phyloP scores from a whole-genome alignment of 768 basidiomycete species.

The Trametopsis cervina region DNA sequence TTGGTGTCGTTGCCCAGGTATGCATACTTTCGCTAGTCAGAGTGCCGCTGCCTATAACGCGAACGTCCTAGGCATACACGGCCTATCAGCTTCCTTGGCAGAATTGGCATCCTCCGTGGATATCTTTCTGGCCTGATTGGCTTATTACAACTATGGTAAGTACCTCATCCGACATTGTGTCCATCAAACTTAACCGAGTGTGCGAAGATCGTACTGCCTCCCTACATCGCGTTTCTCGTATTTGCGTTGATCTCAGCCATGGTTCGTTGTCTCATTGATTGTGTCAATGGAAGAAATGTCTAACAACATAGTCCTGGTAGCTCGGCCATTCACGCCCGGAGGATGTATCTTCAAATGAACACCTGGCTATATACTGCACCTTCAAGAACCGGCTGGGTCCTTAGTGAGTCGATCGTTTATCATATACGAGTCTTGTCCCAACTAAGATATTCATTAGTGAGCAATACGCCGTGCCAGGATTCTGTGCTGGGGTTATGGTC shows the following conservation, averaged over 20 bases:
- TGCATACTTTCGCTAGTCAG: constrained; percentile 1
- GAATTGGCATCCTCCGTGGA: constrained; percentile 9
- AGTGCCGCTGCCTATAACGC: neutral
- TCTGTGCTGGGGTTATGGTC: constrained; percentile 34
- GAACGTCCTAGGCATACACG: constrained; percentile 27
- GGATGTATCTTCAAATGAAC: neutral
- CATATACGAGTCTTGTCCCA: neutral
- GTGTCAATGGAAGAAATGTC: too few species aligned
- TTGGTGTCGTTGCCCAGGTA: constrained; percentile 37
- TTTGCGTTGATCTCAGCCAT: constrained; percentile 31
- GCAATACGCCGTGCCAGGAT: constrained; percentile 32
- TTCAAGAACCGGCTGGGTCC: constrained; percentile 17
- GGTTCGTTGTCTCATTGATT: constrained; percentile 5
- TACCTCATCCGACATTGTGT: neutral
- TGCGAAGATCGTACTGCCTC: constrained; percentile 28
- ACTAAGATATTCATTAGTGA: constrained; percentile 2
- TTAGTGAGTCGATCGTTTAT: constrained; percentile 28
- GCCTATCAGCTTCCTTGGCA: constrained; percentile 25
- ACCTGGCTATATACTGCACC: constrained; percentile 38
- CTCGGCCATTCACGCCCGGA: constrained; percentile 7
- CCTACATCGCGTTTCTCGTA: constrained; percentile 35
- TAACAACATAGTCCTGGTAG: too few species aligned
- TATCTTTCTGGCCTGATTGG: constrained; percentile 20
- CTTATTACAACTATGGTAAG: constrained; percentile 22
- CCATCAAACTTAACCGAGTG: constrained; percentile 6